A percentile compares a stretch with the other conserved stretches of the same genome.
Evolutionary conservation across 163 green algal genomes (phyloP).

Genomic region (Chlamydomonas reinhardtii): DNA sequence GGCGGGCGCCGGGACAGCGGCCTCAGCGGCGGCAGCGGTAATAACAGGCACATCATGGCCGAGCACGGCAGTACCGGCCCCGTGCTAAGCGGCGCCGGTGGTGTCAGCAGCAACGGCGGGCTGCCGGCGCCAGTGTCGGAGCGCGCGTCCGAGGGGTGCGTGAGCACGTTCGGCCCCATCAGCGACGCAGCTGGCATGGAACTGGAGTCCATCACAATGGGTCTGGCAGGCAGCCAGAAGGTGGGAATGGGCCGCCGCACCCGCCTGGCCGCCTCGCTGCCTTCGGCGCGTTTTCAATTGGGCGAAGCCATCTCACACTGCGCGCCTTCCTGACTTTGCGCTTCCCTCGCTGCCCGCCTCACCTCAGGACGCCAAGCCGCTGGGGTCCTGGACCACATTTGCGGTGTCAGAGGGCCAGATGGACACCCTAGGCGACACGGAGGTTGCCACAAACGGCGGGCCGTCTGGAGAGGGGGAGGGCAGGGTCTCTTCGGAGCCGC

Average conservation of each 20-base stretch:
- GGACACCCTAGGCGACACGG: constrained; percentile 4
- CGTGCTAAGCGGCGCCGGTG: too few species aligned
- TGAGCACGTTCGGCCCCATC: neutral
- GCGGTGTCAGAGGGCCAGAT: constrained; percentile 18
- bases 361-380: constrained; percentile 8
- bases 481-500: neutral
- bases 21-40: neutral
- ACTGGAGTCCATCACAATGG: neutral
- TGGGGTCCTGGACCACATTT: constrained; percentile 36
- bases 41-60: neutral
- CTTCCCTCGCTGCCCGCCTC: neutral
- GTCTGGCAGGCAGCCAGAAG: neutral
- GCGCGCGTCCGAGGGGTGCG: too few species aligned
- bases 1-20: too few species aligned
- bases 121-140: too few species aligned
- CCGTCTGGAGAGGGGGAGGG: too few species aligned
- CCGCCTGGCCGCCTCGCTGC: too few species aligned
- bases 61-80: too few species aligned
- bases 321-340: too few species aligned
- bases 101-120: too few species aligned
- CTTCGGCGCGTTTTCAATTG: too few species aligned
- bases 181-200: neutral
- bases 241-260: neutral
- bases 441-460: neutral
- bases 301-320: too few species aligned